Base-by-base conservation (phyloP, 495 filamentous ascomycete genomes). In the Penicillium egyptiacum region DNA sequence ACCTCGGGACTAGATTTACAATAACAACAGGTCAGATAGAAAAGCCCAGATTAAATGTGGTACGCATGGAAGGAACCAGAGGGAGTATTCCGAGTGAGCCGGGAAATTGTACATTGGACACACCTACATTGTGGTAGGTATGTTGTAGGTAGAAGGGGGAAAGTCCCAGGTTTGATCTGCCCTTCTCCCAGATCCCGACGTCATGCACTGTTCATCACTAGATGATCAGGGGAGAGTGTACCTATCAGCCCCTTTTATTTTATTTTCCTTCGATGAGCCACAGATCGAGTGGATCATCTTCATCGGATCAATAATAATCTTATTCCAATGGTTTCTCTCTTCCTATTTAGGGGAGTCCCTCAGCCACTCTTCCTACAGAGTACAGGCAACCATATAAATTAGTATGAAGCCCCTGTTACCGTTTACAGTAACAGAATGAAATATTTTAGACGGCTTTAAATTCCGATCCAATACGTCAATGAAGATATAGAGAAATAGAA, bases 161-260 rank as follows among this genome's bases (percentile, higher is more conserved):
- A 46, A 8, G 39, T 37, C 45, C 33, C 30, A 3, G 33, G n/a
- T 56, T 26, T 12, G 9, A 42, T 25, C 44, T 39, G n/a, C 25
- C 19, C 25, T 33, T 28, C 39, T 31, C 55, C 30, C 39, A 37
- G 44, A 54, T 56, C 41, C 53, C 57, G 52, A 64, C 60, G 60
- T 63, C 60, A 63, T 63, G 54, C 48, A 49, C 8, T 50, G 35
- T 45, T 55, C 54, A 63, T 57, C 52, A 50, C 51, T 54, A 12
- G 19, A 39, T 37, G 54, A 59, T 62, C 60, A 59, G 56, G 60
- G 46, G 56, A 20, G n/a, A 6, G 19, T 6, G 40, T 28, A 20
- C 16, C 35, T 41, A 25, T 28, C 7, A 25, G 20, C 50, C 56
- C 60, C 51, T 33, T 48, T 56, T 58, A 17, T 23, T 35, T n/a